Percentiles rank a stretch among this genome's conserved stretches.
These are phyloP conservation scores for Fusarium musae DNA, from an alignment of 2,329 filamentous ascomycete species.

Conservation along the genomic window DNA sequence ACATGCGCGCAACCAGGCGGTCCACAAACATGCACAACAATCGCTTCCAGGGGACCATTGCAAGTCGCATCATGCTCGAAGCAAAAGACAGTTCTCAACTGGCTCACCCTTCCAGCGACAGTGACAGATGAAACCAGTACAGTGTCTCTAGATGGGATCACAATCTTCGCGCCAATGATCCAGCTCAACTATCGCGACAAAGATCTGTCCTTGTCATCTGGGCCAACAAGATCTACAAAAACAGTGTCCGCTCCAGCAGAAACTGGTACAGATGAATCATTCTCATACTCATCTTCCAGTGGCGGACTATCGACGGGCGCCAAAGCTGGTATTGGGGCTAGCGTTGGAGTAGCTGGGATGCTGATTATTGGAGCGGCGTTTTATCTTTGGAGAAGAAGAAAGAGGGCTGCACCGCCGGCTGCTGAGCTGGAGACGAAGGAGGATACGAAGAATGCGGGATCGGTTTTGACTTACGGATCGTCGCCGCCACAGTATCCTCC, in stretches of 20 bases:
- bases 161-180: constrained; percentile 2
- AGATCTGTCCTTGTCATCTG: neutral
- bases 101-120: neutral
- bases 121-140: neutral
- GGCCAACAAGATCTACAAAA: neutral
- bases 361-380: neutral
- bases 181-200: neutral
- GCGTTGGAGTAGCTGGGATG: neutral
- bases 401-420: rapidly evolving
- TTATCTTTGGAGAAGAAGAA: neutral
- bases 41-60: neutral
- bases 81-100: neutral
- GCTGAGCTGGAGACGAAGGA: neutral
- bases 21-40: neutral
- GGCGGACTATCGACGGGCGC: neutral
- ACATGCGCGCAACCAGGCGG: neutral
- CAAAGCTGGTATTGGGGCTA: neutral
- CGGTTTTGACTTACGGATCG: rapidly evolving
- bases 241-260: neutral
- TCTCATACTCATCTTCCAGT: neutral
- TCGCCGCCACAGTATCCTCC: neutral
- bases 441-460: neutral
- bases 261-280: neutral
- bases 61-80: neutral
- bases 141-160: neutral